Base-by-base conservation (phyloP, 805 yeast species). In the Maudiozyma turicensis region DNA sequence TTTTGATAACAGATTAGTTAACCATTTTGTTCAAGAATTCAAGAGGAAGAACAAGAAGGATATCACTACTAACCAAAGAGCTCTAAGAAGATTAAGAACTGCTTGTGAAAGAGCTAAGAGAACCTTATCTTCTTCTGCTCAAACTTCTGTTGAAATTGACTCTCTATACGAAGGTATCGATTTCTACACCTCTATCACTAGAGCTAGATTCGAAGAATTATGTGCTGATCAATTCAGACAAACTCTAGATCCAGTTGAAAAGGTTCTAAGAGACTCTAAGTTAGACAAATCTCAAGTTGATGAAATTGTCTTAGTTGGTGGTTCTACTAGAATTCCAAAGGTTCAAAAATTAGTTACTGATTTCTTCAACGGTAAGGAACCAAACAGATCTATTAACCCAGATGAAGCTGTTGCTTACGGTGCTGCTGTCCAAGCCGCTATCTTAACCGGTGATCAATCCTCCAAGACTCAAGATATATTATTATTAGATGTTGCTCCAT, bases 31-130 rank as follows among this genome's bases (percentile, higher is more conserved):
- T 59, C 82, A 80, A 69, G 97, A 91, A 76, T 91, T 90, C 84
- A 90, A 91, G 88, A 83, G 96, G 78, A 90, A 91, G 82, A 80
- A 86, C 83, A 88, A 88, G 84, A 87, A 88, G 80, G 98, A 91
- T 71, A 74, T 91, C 58, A 80, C 95, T 48, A 59, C 80, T 63
- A 89, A 90, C 83, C 96, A 89, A 78, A 87, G 98, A 80, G 95
- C 98, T 56, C 78, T 91, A 70, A 87, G 98, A 81, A 88, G 97
- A 83, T 81, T 90, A 72, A 86, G 97, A 82, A 90, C 97, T 60
- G 96, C 97, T 63, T 89, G 96, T 77, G 98, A 90, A 80, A 85
- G 98, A 75, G 98, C 98, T 58, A 90, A 90, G 95, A 88, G 98
- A 81, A 88, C 97, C 55, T 80, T 90, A 66, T 91, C 98, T 52